These are phyloP conservation scores for Aspergillus neoniger DNA, from an alignment of 2,329 filamentous ascomycete species.

Conservation along the genomic window DNA sequence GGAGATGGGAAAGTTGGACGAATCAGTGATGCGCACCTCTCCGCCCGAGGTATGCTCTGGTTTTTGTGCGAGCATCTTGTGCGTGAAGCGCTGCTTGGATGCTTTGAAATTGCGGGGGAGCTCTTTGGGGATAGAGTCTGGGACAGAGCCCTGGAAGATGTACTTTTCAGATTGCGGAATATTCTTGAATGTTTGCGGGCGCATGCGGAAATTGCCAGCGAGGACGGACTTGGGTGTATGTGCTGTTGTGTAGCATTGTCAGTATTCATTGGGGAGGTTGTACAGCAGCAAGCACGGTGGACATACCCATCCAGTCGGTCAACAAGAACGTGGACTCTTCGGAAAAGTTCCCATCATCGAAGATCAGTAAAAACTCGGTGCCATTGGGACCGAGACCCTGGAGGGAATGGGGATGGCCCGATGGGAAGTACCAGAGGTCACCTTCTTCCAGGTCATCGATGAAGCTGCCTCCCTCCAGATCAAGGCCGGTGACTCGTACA, in stretches of 20 bases:
- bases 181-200: slow-evolving; percentile 7
- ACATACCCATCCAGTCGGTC: slow-evolving; percentile 12
- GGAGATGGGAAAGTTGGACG: slow-evolving; percentile 13
- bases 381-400: slow-evolving; percentile 7
- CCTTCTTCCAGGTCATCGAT: slow-evolving; percentile 10
- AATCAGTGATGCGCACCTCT: slow-evolving; percentile 10
- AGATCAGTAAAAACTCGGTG: slow-evolving; percentile 10
- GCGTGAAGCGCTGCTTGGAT: slow-evolving; percentile 11
- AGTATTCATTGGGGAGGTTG: background rate
- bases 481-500: slow-evolving; percentile 3
- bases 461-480: slow-evolving; percentile 8
- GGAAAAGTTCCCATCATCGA: slow-evolving; percentile 7
- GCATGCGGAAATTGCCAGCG: slow-evolving; percentile 10
- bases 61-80: slow-evolving; percentile 6
- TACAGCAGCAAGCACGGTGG: background rate
- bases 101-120: slow-evolving; percentile 7
- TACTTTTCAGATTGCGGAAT: slow-evolving; percentile 7
- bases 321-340: slow-evolving; percentile 10
- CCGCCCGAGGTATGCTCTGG: slow-evolving; percentile 4
- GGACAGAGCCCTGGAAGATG: slow-evolving; percentile 8
- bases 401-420: slow-evolving; percentile 9
- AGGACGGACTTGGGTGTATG: slow-evolving; percentile 11
- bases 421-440: slow-evolving; percentile 11
- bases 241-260: background rate
- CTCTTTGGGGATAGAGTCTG: background rate